Conservation (phyloP, 805 yeast species). For the Komagataella mondaviorum region DNA sequence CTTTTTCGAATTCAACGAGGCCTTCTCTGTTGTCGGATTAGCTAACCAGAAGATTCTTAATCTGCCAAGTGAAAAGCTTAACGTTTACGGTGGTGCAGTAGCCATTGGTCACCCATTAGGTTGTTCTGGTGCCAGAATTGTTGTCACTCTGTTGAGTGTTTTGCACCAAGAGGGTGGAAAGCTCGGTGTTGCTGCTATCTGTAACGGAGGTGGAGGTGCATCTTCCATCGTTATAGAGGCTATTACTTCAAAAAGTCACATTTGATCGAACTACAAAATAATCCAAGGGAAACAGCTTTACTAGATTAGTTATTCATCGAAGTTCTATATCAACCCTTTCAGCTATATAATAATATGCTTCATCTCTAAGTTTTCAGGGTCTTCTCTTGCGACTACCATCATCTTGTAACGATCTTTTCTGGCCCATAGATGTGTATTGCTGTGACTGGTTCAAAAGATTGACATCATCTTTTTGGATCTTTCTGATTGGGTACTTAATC, state of each 20-base stretch:
- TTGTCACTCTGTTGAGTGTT: slow-evolving; percentile 74
- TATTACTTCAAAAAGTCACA: background rate
- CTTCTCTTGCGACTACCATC: background rate
- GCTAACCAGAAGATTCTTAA: slow-evolving; percentile 69
- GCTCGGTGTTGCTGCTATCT: slow-evolving; percentile 89
- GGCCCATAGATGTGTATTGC: background rate
- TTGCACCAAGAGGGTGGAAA: slow-evolving; percentile 77
- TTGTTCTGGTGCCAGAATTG: slow-evolving; percentile 89
- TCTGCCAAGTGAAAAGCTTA: slow-evolving; percentile 54
- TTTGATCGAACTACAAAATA: background rate
- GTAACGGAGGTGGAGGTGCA: slow-evolving; percentile 99
- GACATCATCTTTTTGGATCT: slow-evolving; percentile 78
- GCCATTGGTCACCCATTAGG: slow-evolving; percentile 94
- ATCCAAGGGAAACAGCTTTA: slow-evolving; percentile 9
- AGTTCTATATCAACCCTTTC: background rate
- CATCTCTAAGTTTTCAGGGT: background rate
- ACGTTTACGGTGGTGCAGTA: slow-evolving; percentile 92
- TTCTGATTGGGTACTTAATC: slow-evolving; percentile 70
- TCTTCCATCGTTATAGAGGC: slow-evolving; percentile 69
- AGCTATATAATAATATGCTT: background rate
- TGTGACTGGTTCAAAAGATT: slow-evolving; percentile 33
- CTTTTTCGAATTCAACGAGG: slow-evolving; percentile 93
- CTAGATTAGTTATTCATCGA: slow-evolving; percentile 8
- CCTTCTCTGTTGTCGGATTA: slow-evolving; percentile 91
- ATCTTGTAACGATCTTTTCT: background rate